Conservation (phyloP, 1,139 yeast genomes). For the Hemisphaericaspora lyxosophila region DNA sequence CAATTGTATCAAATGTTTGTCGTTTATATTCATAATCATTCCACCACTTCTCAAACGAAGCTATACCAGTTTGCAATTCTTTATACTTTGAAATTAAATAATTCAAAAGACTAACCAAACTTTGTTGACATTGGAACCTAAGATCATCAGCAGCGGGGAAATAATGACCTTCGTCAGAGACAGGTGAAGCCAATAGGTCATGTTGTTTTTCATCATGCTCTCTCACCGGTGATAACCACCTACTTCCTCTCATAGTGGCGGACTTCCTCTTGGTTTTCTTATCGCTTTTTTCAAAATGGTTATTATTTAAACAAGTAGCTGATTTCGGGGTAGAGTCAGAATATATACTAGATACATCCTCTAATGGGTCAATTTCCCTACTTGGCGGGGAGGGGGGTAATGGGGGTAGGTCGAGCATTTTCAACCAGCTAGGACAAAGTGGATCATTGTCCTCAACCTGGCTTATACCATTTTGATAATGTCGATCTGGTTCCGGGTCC, state of each 20-base stretch:
- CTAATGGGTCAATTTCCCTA: not conserved
- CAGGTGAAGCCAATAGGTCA: not conserved
- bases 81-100: constrained; percentile 12
- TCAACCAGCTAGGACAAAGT: constrained; percentile 1
- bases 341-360: not conserved
- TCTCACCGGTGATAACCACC: not conserved
- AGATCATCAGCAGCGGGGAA: not conserved
- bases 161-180: not conserved
- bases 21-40: constrained; percentile 7
- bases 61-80: constrained; percentile 10
- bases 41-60: constrained; percentile 8
- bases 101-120: constrained; percentile 13
- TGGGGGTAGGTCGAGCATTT: not conserved
- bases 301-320: not conserved
- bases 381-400: not conserved
- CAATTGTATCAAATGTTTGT: constrained; percentile 10
- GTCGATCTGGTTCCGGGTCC: too few relatives aligned
- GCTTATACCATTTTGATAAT: too few relatives aligned
- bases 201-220: not conserved
- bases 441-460: constrained; percentile 2
- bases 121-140: constrained; percentile 11
- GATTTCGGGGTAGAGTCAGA: not conserved
- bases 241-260: not conserved
- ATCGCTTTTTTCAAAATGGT: not conserved
- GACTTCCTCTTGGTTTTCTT: not conserved